A percentile compares a stretch with the other conserved stretches of the same genome.
These are phyloP conservation scores for Mycena haematopus DNA, from an alignment of 768 basidiomycete genomes.

Conservation along the genomic window DNA sequence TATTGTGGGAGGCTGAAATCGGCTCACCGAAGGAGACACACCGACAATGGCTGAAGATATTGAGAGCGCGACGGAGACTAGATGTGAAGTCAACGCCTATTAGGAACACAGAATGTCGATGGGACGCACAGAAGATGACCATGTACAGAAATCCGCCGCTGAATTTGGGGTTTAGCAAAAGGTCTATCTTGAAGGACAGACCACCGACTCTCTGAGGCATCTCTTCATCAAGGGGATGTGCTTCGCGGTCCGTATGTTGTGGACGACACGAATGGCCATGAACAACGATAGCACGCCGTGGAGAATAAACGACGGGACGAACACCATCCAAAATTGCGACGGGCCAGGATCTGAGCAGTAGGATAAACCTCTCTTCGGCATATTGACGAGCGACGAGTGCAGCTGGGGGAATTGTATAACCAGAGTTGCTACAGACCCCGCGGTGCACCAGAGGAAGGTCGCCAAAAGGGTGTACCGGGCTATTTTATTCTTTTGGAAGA, in stretches of 20 bases:
- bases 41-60: conserved; percentile 30
- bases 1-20: neutral
- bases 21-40: conserved; percentile 26
- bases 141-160: conserved; percentile 30
- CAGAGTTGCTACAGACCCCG: conserved; percentile 14
- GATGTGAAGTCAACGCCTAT: neutral
- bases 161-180: neutral
- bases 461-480: conserved; percentile 23
- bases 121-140: conserved; percentile 28
- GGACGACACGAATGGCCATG: conserved; percentile 23
- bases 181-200: neutral
- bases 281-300: conserved; percentile 29
- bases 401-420: conserved; percentile 16
- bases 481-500: conserved; percentile 16
- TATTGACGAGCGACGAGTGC: conserved; percentile 25
- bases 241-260: conserved; percentile 25
- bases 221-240: conserved; percentile 20
- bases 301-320: conserved; percentile 27
- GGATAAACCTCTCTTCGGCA: conserved; percentile 21
- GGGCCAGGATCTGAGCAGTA: conserved; percentile 27
- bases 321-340: conserved; percentile 29
- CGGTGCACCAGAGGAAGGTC: conserved; percentile 22
- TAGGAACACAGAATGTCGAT: neutral
- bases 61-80: conserved; percentile 30
- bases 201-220: conserved; percentile 24